Evolutionary conservation across 306 rosid genomes (phyloP).

Genomic region (Quercus berberidifolia): DNA sequence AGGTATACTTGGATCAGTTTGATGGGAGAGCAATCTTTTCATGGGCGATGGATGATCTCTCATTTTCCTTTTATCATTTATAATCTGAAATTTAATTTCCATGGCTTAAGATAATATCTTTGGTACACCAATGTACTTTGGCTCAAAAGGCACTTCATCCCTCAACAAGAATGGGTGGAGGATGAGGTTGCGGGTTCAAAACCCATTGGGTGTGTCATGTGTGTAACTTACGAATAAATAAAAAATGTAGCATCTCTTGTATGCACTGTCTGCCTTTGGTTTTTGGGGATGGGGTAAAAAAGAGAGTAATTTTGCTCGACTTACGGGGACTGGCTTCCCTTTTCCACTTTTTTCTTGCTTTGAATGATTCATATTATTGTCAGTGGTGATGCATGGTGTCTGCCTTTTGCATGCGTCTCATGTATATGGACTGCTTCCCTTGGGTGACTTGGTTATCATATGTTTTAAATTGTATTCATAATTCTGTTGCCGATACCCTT

Average conservation of each 20-base stretch:
- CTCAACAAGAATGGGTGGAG: background rate
- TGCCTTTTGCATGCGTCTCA: background rate
- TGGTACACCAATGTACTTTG: no score
- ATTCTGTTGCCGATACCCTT: background rate
- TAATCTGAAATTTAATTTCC: background rate
- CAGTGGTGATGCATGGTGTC: no score
- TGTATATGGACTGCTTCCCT: background rate
- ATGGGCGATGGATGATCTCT: background rate
- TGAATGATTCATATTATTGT: background rate
- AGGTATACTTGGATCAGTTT: conserved; percentile 20
- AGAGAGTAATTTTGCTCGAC: background rate
- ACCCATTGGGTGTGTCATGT: no score
- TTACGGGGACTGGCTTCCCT: background rate
- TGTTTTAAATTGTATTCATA: background rate
- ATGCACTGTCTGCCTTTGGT: no score
- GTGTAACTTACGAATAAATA: no score
- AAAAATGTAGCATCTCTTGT: no score
- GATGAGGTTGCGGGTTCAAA: background rate
- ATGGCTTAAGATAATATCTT: background rate
- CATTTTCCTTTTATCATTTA: background rate
- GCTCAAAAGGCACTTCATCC: no score
- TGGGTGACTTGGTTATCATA: background rate
- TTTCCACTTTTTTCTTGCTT: background rate
- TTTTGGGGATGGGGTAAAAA: background rate
- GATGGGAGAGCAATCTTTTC: background rate